Percentiles rank a stretch among this genome's conserved stretches.
Evolutionary conservation across 1,284 basidiomycete genomes (phyloP).

Genomic region (Athelia sp.): DNA sequence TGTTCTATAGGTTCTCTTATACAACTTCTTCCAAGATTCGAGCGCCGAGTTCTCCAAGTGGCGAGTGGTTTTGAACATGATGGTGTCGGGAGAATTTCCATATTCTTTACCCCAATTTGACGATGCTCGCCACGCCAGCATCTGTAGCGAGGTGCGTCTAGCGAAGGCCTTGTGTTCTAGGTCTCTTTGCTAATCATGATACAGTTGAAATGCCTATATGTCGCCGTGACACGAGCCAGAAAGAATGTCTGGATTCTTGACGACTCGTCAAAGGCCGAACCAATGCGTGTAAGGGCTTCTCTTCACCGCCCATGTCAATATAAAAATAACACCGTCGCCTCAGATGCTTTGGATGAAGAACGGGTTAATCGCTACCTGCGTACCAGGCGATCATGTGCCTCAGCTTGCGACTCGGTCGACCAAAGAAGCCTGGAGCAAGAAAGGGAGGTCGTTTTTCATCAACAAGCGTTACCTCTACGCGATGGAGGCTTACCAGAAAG

Average conservation of each 20-base stretch:
- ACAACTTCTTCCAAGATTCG: constrained; percentile 70
- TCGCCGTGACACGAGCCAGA: constrained; percentile 64
- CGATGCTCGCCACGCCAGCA: constrained; percentile 44
- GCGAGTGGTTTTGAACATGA: constrained; percentile 49
- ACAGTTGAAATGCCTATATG: constrained; percentile 64
- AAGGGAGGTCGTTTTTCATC: constrained; percentile 49
- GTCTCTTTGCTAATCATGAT: constrained; percentile 3
- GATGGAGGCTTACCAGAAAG: constrained; percentile 56
- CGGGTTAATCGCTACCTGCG: constrained; percentile 36
- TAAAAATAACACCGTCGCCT: neutral
- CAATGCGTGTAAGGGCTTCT: constrained; percentile 47
- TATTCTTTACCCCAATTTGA: constrained; percentile 47
- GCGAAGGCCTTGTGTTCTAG: neutral
- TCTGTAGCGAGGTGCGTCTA: constrained; percentile 53
- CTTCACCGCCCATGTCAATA: neutral
- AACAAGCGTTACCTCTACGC: constrained; percentile 55
- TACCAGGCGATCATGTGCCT: constrained; percentile 39
- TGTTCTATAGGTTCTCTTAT: constrained; percentile 55
- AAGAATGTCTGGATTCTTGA: constrained; percentile 68
- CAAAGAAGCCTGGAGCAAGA: constrained; percentile 49
- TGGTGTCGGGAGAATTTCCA: constrained; percentile 18
- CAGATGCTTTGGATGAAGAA: constrained; percentile 45
- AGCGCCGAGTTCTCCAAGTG: constrained; percentile 44
- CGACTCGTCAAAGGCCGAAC: constrained; percentile 46
- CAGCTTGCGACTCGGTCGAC: constrained; percentile 43